Evolutionary conservation across 2,329 filamentous ascomycete genomes (phyloP).

Genomic region (Claviceps fusiformis): DNA sequence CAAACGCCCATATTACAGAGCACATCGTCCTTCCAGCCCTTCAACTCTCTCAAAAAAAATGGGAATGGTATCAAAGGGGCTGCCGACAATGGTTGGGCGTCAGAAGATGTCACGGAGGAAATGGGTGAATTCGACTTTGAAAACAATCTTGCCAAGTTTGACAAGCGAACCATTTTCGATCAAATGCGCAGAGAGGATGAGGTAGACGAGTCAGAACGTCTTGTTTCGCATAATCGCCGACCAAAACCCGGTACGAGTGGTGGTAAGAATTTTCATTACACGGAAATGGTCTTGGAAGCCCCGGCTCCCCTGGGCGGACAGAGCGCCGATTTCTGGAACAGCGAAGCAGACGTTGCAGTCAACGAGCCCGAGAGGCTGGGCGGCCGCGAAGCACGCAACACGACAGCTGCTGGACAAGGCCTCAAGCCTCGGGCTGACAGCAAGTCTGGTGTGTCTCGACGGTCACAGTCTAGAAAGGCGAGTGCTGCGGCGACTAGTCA

Average conservation of each 20-base stretch:
- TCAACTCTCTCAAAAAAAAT: conserved; percentile 45
- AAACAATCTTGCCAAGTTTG: conserved; percentile 80
- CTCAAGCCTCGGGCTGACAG: conserved; percentile 33
- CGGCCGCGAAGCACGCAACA: conserved; percentile 37
- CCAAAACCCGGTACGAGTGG: conserved; percentile 56
- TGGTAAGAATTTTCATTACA: conserved; percentile 83
- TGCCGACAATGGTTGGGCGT: conserved; percentile 75
- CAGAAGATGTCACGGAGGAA: conserved; percentile 90
- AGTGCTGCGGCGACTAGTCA: conserved; percentile 28
- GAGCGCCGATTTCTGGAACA: conserved; percentile 53
- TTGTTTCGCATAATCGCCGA: conserved; percentile 76
- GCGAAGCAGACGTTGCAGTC: conserved; percentile 52
- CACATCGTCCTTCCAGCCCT: conserved; percentile 49
- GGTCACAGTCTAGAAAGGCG: conserved; percentile 45
- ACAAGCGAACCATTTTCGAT: conserved; percentile 83
- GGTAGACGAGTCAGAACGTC: conserved; percentile 76
- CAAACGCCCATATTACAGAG: conserved; percentile 48
- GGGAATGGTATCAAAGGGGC: conserved; percentile 29
- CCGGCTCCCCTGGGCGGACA: conserved; percentile 26
- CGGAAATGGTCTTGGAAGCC: conserved; percentile 76
- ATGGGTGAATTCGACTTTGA: conserved; percentile 92
- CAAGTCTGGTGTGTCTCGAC: conserved; percentile 32
- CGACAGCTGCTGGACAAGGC: conserved; percentile 17
- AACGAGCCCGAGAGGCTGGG: conserved; percentile 33
- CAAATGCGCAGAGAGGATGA: conserved; percentile 82